These are phyloP conservation scores for Aspergillus neotritici DNA, from an alignment of 2,329 filamentous ascomycete species.

Conservation along the genomic window DNA sequence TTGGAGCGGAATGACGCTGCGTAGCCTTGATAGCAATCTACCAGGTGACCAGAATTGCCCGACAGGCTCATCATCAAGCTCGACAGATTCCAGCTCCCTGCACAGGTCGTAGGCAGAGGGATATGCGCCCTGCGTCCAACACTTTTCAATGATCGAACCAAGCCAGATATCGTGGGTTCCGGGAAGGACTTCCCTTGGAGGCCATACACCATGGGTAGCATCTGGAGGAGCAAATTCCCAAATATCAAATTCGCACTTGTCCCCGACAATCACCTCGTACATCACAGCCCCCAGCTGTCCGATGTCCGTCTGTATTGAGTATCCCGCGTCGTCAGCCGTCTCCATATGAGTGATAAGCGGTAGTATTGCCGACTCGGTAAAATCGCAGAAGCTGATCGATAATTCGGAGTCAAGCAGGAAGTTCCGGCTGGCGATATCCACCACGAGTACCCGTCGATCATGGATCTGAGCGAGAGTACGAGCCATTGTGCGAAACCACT, in stretches of 20 bases:
- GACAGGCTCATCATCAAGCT: too few relatives aligned
- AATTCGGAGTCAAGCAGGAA: constrained; percentile 18
- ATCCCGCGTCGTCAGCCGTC: constrained; percentile 16
- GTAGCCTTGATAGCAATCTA: too few relatives aligned
- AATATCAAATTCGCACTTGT: constrained; percentile 21
- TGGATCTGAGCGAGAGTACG: constrained; percentile 13
- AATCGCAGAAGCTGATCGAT: constrained; percentile 18
- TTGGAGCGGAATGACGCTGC: too few relatives aligned
- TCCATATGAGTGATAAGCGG: constrained; percentile 16
- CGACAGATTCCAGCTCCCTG: too few relatives aligned
- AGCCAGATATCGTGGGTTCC: constrained; percentile 22
- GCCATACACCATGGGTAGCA: constrained; percentile 13
- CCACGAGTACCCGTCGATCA: constrained; percentile 13
- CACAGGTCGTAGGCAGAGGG: too few relatives aligned
- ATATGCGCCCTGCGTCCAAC: constrained; percentile 12
- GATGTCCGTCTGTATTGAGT: constrained; percentile 23
- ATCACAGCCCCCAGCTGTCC: constrained; percentile 24
- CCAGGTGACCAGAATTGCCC: too few relatives aligned
- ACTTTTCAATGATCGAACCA: constrained; percentile 23
- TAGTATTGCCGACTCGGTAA: constrained; percentile 15
- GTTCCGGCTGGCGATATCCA: constrained; percentile 20
- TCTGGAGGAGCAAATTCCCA: constrained; percentile 11
- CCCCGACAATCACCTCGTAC: constrained; percentile 23
- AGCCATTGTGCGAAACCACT: constrained; percentile 17
- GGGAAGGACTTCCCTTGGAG: constrained; percentile 19